Conservation (phyloP, 202 grass and related monocot genomes). For the Digitaria exilis region DNA sequence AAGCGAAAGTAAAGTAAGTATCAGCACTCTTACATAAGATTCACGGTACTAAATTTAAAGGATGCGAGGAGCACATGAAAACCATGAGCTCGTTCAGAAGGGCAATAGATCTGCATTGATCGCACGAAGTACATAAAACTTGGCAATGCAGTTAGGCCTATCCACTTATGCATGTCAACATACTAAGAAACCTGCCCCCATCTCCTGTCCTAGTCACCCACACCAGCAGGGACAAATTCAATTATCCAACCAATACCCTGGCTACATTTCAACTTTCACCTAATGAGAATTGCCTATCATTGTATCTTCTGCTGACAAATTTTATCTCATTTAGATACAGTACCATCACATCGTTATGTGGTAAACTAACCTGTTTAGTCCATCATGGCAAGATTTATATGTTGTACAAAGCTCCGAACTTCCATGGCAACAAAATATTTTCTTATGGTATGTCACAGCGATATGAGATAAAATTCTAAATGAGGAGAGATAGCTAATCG, state of each 20-base stretch:
- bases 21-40: constrained; percentile 30
- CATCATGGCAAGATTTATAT: constrained; percentile 11
- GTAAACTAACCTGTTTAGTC: constrained; percentile 10
- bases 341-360: not conserved
- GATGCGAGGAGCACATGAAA: not conserved
- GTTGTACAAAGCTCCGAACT: not conserved
- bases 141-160: constrained; percentile 22
- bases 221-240: constrained; percentile 10
- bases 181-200: constrained; percentile 27
- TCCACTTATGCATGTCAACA: constrained; percentile 19
- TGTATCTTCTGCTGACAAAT: constrained; percentile 28
- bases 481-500: not conserved
- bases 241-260: constrained; percentile 34
- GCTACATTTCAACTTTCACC: constrained; percentile 30
- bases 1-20: constrained; percentile 9
- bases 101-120: constrained; percentile 41
- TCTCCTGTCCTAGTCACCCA: constrained; percentile 25
- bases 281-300: constrained; percentile 19
- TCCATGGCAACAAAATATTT: not conserved
- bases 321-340: constrained; percentile 11
- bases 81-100: constrained; percentile 38
- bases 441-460: no score
- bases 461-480: constrained; percentile 19
- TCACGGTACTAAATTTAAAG: constrained; percentile 3
- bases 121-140: constrained; percentile 38